These are phyloP conservation scores for Ceratocystis eucalypticola DNA, from an alignment of 2,329 filamentous ascomycete species.

Conservation along the genomic window DNA sequence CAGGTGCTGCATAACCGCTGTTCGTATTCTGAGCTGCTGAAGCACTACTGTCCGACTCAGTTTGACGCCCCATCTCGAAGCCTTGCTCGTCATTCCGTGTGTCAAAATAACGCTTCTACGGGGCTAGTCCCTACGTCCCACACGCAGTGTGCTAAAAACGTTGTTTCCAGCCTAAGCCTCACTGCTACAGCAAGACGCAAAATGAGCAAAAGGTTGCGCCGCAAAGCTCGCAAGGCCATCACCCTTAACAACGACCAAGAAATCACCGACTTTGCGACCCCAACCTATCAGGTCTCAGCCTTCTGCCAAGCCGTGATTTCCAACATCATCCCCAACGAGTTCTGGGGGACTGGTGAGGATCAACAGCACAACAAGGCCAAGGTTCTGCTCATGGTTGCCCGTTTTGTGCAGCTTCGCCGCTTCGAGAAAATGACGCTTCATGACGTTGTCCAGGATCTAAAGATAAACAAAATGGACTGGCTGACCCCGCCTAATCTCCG, in stretches of 20 bases:
- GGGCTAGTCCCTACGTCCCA: neutral
- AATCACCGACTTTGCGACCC: conserved; percentile 55
- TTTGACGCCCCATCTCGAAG: conserved; percentile 4
- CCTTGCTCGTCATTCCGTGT: neutral
- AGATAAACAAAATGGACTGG: conserved; percentile 63
- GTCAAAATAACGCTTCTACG: neutral
- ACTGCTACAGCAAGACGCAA: neutral
- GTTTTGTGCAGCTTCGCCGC: conserved; percentile 61
- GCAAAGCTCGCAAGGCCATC: conserved; percentile 4
- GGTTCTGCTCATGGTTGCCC: conserved; percentile 57
- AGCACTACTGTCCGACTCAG: conserved; percentile 59
- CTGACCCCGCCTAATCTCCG: conserved; percentile 42
- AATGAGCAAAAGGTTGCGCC: conserved; percentile 3
- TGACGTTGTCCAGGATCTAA: conserved; percentile 51
- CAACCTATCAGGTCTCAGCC: conserved; percentile 57
- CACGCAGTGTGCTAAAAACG: neutral
- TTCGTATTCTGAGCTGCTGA: conserved; percentile 64
- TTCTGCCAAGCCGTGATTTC: conserved; percentile 69
- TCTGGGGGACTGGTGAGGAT: conserved; percentile 53
- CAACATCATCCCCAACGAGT: conserved; percentile 57
- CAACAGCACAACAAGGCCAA: conserved; percentile 45
- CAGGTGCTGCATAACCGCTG: conserved; percentile 61
- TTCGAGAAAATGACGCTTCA: conserved; percentile 74
- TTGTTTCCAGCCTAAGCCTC: neutral
- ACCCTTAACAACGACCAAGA: conserved; percentile 23